Conservation (phyloP, 441 rosid species). For the Croton laevigatus region DNA sequence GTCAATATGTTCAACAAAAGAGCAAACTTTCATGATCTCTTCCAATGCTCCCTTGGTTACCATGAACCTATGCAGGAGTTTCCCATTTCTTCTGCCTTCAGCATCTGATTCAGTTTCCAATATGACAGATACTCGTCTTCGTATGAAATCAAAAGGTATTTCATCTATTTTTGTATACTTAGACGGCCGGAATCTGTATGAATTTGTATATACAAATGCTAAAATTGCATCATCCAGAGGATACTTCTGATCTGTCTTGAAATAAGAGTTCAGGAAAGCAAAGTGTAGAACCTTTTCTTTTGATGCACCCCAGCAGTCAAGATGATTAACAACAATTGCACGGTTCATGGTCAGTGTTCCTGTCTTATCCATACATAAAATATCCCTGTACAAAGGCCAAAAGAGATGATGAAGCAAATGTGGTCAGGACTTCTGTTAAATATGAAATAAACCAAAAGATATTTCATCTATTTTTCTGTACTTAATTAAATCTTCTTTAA, state of each 20-base stretch:
- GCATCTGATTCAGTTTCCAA: conserved; percentile 39
- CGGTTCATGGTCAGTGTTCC: conserved; percentile 75
- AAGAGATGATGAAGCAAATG: conserved; percentile 1
- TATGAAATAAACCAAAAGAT: conserved; percentile 68
- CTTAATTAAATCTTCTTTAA: conserved; percentile 6
- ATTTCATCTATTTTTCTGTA: conserved; percentile 62
- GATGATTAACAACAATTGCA: conserved; percentile 55
- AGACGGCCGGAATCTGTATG: conserved; percentile 64
- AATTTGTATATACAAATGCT: conserved; percentile 65
- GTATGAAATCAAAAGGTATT: conserved; percentile 65
- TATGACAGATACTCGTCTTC: conserved; percentile 56
- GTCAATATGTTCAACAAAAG: conserved; percentile 43
- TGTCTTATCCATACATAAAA: conserved; percentile 68
- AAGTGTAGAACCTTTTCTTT: conserved; percentile 54
- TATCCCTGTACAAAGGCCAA: conserved; percentile 44
- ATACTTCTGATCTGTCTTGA: conserved; percentile 75
- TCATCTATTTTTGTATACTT: conserved; percentile 58
- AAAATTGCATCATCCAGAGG: conserved; percentile 74
- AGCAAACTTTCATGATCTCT: conserved; percentile 63
- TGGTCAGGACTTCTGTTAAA: conserved; percentile 9
- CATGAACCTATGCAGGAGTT: conserved; percentile 32
- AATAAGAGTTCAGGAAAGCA: conserved; percentile 69
- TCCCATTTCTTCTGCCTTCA: conserved; percentile 22
- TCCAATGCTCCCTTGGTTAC: conserved; percentile 70
- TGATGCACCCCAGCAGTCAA: conserved; percentile 48